Percentiles rank a stretch among this genome's conserved stretches.
These are phyloP conservation scores for Plantago elongata DNA, from an alignment of 257 asterid species.

Conservation along the genomic window DNA sequence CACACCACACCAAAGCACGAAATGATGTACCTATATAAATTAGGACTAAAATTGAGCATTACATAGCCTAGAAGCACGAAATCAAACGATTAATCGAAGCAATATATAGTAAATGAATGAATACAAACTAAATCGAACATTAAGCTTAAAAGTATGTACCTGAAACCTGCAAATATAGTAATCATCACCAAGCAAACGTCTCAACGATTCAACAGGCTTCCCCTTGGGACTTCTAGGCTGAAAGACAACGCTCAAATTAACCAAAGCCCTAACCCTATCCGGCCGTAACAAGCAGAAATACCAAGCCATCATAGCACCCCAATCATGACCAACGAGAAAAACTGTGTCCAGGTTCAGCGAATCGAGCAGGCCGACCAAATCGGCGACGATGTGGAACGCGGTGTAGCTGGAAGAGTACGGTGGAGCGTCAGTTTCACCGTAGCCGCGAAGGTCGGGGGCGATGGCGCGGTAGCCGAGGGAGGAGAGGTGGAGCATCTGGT, in stretches of 20 bases:
- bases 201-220: constrained; percentile 59
- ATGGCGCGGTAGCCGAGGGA: constrained; percentile 74
- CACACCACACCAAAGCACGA: too few species aligned
- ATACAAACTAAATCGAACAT: too few species aligned
- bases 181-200: constrained; percentile 69
- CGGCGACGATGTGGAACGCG: constrained; percentile 68
- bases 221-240: constrained; percentile 53
- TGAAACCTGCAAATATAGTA: constrained; percentile 87
- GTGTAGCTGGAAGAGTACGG: constrained; percentile 61
- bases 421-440: constrained; percentile 87
- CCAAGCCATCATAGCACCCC: constrained; percentile 94
- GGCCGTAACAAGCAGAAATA: constrained; percentile 66
- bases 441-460: constrained; percentile 96
- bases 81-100: too few species aligned
- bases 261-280: constrained; percentile 69
- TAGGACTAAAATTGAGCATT: too few species aligned
- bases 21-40: too few species aligned
- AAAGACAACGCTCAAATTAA: constrained; percentile 64
- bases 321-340: constrained; percentile 90
- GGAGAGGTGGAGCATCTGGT: constrained; percentile 76
- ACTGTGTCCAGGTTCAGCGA: constrained; percentile 49
- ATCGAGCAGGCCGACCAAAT: constrained; percentile 60
- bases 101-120: too few species aligned
- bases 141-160: constrained; percentile 26
- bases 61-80: too few species aligned